Percentiles rank a stretch among this genome's conserved stretches.
Evolutionary conservation across 2,329 filamentous ascomycete species (phyloP).

Genomic region (Graphium sp.): DNA sequence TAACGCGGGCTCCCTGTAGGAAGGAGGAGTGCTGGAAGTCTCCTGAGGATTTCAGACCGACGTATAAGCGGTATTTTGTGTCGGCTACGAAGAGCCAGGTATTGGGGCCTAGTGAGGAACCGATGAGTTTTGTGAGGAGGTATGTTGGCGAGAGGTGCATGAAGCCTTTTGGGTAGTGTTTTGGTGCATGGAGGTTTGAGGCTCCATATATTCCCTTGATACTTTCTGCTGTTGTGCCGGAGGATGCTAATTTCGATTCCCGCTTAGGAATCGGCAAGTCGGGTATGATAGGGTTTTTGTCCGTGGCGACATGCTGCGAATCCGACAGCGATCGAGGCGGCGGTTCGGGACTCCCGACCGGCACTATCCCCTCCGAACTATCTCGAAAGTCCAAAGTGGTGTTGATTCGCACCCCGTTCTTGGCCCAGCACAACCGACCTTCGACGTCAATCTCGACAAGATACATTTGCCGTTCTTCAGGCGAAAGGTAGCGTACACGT

Average conservation of each 20-base stretch:
- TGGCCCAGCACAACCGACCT: slow-evolving; percentile 73
- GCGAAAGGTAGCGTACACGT: slow-evolving; percentile 66
- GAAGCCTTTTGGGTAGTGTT: slow-evolving; percentile 18
- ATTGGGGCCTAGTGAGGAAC: slow-evolving; percentile 67
- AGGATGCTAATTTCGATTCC: slow-evolving; percentile 10
- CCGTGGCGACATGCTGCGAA: background rate
- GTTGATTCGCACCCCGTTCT: slow-evolving; percentile 62
- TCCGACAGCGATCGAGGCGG: slow-evolving; percentile 9
- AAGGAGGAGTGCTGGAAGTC: slow-evolving; percentile 88
- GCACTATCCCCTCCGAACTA: slow-evolving; percentile 59
- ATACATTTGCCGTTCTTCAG: slow-evolving; percentile 69
- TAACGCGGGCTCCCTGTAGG: slow-evolving; percentile 65
- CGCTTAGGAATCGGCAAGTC: slow-evolving; percentile 2
- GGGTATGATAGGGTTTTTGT: slow-evolving; percentile 1
- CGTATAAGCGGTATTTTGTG: slow-evolving; percentile 68
- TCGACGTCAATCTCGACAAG: slow-evolving; percentile 58
- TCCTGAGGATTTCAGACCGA: slow-evolving; percentile 79
- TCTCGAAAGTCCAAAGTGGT: slow-evolving; percentile 64
- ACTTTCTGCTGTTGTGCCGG: slow-evolving; percentile 21
- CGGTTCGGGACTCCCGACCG: slow-evolving; percentile 37
- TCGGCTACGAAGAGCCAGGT: slow-evolving; percentile 92
- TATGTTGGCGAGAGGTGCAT: slow-evolving; percentile 54
- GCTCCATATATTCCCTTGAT: slow-evolving; percentile 26
- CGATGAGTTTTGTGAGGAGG: slow-evolving; percentile 62
- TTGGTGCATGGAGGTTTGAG: slow-evolving; percentile 2